Evolutionary conservation across 2,329 filamentous ascomycete species (phyloP), one percentile per base, ranked within the genome.

Genomic region (Meredithiella fracta): DNA sequence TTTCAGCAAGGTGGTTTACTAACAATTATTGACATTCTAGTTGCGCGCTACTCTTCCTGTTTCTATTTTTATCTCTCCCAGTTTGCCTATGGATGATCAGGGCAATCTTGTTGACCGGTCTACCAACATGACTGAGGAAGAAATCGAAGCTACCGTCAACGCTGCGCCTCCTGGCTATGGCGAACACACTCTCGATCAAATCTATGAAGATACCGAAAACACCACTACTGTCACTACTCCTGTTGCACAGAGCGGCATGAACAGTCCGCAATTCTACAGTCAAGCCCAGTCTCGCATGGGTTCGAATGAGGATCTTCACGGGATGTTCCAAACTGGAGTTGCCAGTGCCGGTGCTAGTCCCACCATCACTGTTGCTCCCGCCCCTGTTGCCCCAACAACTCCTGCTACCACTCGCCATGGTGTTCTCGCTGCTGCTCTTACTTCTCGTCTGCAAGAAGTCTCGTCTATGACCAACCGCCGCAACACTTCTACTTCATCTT

Each of bases 21-120:
- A 34, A 5, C 29, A 34, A 5, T 61, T 42, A 42, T 5, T 42
- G n/a, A 86, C 38, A 11, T 5, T 54, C 8, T 42, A 56, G 81
- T 79, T 96, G 54, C 84, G 91, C 54, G 91, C 91, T 50, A 92
- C 89, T 44, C 79, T 97, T 31, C 90, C 92, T 1, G 79, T 97
- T 15, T 88, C 88, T 55, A 83, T 98, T 40, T 96, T 95, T 69
- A 96, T 97, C 62, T 98, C 92, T 3, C 91, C 92, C 0, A 92
- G 92, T 64, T 81, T 95, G 63, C 85, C 88, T 0, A 79, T 96
- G 38, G 87, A 92, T 63, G 88, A 94, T 54, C 79, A 91, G 59
- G 92, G 94, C 62, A 83, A 86, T 63, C 76, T 97, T 47, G 73
- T 86, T 54, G 74, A 77, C 54, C 77, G 80, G 63, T 72, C 72